phyloP scores from a whole-genome alignment of 78 protist genomes.

The Planoprotostelium fungivorum region DNA sequence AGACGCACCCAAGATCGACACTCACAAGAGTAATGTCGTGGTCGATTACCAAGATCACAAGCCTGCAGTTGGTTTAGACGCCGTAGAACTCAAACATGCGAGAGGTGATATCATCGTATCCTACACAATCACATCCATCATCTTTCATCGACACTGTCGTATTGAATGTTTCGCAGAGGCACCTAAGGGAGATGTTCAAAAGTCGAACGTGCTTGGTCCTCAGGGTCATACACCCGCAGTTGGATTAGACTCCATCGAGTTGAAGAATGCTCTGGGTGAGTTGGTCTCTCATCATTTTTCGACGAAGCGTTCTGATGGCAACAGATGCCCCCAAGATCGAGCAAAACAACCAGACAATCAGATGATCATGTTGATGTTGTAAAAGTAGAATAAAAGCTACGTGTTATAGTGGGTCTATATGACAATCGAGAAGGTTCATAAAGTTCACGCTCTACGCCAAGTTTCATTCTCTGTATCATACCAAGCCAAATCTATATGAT shows the following conservation, averaged over 20 bases:
- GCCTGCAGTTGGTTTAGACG: background rate
- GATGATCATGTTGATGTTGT: too few relatives aligned
- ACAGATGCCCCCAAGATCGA: background rate
- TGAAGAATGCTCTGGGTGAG: background rate
- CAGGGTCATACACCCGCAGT: background rate
- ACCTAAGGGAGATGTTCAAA: background rate
- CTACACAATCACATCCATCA: background rate
- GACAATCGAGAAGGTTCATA: too few relatives aligned
- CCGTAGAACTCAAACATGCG: background rate
- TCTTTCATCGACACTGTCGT: background rate
- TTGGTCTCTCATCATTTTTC: background rate
- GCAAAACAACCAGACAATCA: background rate
- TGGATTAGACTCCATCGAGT: background rate
- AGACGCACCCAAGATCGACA: background rate
- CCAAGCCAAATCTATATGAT: too few relatives aligned
- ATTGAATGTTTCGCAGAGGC: background rate
- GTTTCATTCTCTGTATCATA: too few relatives aligned
- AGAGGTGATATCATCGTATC: background rate
- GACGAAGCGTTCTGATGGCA: background rate
- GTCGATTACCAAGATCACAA: background rate
- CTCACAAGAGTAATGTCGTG: background rate
- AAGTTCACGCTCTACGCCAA: too few relatives aligned
- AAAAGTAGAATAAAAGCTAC: too few relatives aligned
- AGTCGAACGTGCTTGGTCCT: background rate
- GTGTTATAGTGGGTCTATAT: too few relatives aligned